Percentiles rank a stretch among this genome's conserved stretches.
These are phyloP conservation scores for Chernovozyma sophiae-reginae DNA, from an alignment of 1,139 yeast genomes.

Conservation along the genomic window DNA sequence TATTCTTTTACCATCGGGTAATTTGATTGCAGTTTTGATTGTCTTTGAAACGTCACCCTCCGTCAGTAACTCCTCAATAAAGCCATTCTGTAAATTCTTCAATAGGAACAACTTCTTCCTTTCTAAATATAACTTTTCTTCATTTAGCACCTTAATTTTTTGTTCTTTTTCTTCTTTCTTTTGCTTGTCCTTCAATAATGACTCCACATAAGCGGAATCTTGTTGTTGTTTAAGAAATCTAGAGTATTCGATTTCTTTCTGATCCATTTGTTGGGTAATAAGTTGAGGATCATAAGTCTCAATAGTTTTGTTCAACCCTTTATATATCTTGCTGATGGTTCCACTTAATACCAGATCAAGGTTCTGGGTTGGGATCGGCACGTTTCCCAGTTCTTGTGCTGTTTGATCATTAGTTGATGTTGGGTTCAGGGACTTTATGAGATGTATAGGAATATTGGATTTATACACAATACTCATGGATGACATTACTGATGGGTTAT, in stretches of 20 bases:
- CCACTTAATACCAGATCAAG: conserved; percentile 12
- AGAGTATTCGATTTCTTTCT: conserved; percentile 49
- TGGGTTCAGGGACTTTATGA: not conserved
- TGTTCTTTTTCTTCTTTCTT: conserved; percentile 31
- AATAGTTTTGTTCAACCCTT: conserved; percentile 31
- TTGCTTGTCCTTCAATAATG: conserved; percentile 41
- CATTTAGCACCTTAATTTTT: conserved; percentile 11
- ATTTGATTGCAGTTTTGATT: conserved; percentile 33
- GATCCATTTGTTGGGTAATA: conserved; percentile 46
- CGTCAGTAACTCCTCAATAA: conserved; percentile 5
- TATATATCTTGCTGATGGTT: conserved; percentile 26
- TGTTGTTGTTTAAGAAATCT: conserved; percentile 51
- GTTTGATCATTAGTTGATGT: conserved; percentile 11
- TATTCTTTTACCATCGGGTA: conserved; percentile 58
- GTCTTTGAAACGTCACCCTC: conserved; percentile 5
- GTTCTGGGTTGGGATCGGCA: no score
- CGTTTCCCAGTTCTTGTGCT: no score
- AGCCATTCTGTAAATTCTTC: conserved; percentile 5
- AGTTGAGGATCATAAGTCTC: conserved; percentile 50
- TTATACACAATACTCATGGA: conserved; percentile 51
- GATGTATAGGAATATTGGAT: conserved; percentile 21
- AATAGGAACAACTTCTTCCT: conserved; percentile 13
- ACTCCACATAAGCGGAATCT: conserved; percentile 52
- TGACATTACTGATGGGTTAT: conserved; percentile 45
- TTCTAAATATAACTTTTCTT: conserved; percentile 11